Evolutionary conservation across 2,329 filamentous ascomycete genomes (phyloP).

Genomic region (Sporothrix mexicana): DNA sequence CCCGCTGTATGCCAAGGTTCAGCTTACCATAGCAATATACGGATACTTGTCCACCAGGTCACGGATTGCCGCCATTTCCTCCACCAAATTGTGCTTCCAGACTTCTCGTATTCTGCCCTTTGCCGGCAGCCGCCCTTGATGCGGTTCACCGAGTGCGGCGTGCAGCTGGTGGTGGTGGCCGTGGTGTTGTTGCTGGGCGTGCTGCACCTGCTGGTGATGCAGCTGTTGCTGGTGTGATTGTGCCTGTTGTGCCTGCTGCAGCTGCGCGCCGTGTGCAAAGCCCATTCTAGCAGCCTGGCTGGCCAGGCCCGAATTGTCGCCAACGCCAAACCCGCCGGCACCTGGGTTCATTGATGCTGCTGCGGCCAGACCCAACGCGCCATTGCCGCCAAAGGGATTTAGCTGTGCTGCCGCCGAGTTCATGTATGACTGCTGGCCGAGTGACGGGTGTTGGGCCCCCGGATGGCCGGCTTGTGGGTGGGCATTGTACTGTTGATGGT

Average conservation of each 20-base stretch:
- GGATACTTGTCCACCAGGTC: conserved; percentile 88
- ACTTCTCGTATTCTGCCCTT: conserved; percentile 92
- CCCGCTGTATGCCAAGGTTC: too few species aligned
- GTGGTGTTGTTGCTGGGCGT: conserved; percentile 64
- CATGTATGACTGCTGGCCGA: conserved; percentile 75
- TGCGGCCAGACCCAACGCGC: conserved; percentile 56
- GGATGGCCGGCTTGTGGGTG: conserved; percentile 56
- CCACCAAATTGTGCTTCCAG: conserved; percentile 88
- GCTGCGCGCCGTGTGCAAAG: conserved; percentile 74
- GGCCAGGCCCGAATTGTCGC: conserved; percentile 73
- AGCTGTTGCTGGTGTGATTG: conserved; percentile 46
- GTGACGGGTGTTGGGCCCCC: conserved; percentile 54
- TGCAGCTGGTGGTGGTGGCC: conserved; percentile 47
- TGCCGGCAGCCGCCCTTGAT: conserved; percentile 61
- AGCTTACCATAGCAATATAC: conserved; percentile 93
- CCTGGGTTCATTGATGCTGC: conserved; percentile 51
- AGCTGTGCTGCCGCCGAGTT: conserved; percentile 62
- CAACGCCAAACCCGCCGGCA: conserved; percentile 54
- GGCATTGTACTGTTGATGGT: conserved; percentile 60
- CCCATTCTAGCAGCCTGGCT: conserved; percentile 88
- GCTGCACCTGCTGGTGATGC: conserved; percentile 56
- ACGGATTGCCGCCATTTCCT: conserved; percentile 86
- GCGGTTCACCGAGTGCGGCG: conserved; percentile 53
- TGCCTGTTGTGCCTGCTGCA: conserved; percentile 59
- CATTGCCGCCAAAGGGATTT: conserved; percentile 69